Conservation (phyloP, 1,284 basidiomycete genomes). For the Lignosus rhinocerotis region DNA sequence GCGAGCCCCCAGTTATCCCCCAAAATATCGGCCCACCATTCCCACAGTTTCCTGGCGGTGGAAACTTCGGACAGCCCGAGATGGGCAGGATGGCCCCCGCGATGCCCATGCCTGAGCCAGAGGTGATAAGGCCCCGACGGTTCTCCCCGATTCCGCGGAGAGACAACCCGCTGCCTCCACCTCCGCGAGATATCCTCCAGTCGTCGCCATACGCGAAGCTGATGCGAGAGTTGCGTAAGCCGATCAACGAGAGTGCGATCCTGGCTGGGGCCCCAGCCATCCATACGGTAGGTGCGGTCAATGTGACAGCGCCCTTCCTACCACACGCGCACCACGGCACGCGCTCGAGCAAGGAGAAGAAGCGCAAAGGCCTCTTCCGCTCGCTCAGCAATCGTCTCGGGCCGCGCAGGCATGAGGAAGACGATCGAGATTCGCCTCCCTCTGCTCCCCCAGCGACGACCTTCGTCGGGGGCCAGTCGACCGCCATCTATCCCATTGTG, state of each 20-base stretch:
- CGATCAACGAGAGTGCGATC: constrained; percentile 21
- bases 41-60: not conserved
- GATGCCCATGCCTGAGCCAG: constrained; percentile 7
- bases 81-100: not conserved
- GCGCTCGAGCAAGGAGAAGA: constrained; percentile 20
- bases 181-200: constrained; percentile 23
- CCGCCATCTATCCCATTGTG: constrained; percentile 18
- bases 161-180: constrained; percentile 26
- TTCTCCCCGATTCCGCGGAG: constrained; percentile 10
- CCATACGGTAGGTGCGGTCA: constrained; percentile 15
- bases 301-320: not conserved
- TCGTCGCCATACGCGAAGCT: constrained; percentile 20
- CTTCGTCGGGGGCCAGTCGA: constrained; percentile 13
- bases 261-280: constrained; percentile 14
- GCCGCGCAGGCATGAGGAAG: constrained; percentile 18
- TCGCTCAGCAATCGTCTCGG: constrained; percentile 19
- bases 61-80: not conserved
- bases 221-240: constrained; percentile 21
- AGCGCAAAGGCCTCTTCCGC: constrained; percentile 26
- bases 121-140: constrained; percentile 9
- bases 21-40: constrained; percentile 2
- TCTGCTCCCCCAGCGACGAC: not conserved
- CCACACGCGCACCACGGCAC: constrained; percentile 3
- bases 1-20: constrained; percentile 11
- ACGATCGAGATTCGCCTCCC: not conserved